Conservation (phyloP, 768 basidiomycete genomes). For the Flagelloscypha sp. region DNA sequence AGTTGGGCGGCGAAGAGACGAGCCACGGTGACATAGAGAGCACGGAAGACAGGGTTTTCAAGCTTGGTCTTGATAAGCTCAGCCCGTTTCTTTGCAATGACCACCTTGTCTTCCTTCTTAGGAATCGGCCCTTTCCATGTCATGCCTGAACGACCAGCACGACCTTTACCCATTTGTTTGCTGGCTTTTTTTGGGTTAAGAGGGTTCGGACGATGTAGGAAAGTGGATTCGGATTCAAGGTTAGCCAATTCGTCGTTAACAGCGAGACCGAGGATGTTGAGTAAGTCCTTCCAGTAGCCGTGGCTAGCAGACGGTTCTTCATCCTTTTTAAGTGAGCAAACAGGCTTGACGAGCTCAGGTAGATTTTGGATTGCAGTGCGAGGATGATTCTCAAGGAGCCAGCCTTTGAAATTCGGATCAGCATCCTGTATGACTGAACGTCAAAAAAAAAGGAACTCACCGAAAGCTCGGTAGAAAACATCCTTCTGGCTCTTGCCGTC, state of each 20-base stretch:
- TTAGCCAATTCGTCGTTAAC: slow-evolving; percentile 46
- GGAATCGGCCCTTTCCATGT: too few relatives aligned
- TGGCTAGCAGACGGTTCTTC: slow-evolving; percentile 28
- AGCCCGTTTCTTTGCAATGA: slow-evolving; percentile 21
- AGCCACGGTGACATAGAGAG: slow-evolving; percentile 55
- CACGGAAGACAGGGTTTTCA: slow-evolving; percentile 42
- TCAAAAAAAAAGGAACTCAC: slow-evolving; percentile 21
- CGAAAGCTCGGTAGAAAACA: slow-evolving; percentile 53
- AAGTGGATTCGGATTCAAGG: too few relatives aligned
- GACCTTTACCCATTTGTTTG: too few relatives aligned
- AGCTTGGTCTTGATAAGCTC: slow-evolving; percentile 35
- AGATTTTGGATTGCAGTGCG: slow-evolving; percentile 63
- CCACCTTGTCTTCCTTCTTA: too few relatives aligned
- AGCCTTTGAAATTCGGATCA: too few relatives aligned
- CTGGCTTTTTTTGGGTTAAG: too few relatives aligned
- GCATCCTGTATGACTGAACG: slow-evolving; percentile 25
- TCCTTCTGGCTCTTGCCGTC: slow-evolving; percentile 59
- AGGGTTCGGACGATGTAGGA: too few relatives aligned
- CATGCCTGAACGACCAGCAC: too few relatives aligned
- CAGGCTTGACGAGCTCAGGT: slow-evolving; percentile 41
- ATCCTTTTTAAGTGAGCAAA: slow-evolving; percentile 29
- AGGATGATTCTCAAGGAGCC: slow-evolving; percentile 63
- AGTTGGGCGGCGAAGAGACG: slow-evolving; percentile 56
- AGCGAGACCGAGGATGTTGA: slow-evolving; percentile 59
- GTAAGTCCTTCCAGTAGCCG: slow-evolving; percentile 71